Percentiles rank a stretch among this genome's conserved stretches.
phyloP scores from a whole-genome alignment of 345 rosid genomes.

The Mercurialis annua region DNA sequence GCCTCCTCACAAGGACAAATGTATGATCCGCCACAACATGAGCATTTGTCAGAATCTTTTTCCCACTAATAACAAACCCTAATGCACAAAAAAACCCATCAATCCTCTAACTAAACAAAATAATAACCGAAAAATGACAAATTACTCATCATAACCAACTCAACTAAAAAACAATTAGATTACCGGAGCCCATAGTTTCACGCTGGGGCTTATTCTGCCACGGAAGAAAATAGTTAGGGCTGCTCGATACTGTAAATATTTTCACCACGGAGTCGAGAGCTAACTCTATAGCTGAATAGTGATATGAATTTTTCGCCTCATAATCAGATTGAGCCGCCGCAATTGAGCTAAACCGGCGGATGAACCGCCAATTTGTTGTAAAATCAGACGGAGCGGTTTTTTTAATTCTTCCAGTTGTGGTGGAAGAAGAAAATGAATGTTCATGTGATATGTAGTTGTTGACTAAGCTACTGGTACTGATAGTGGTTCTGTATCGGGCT shows the following conservation, averaged over 20 bases:
- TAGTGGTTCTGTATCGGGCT: background rate
- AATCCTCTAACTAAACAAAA: background rate
- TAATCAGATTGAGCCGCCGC: background rate
- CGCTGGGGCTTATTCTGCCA: constrained; percentile 82
- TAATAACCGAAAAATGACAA: no score
- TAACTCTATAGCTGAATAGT: constrained; percentile 36
- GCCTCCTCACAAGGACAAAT: constrained; percentile 79
- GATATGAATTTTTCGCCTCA: constrained; percentile 26
- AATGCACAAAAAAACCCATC: constrained; percentile 8
- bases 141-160: no score
- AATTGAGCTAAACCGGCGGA: background rate
- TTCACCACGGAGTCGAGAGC: constrained; percentile 72
- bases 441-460: no score
- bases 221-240: constrained; percentile 57
- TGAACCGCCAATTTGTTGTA: no score
- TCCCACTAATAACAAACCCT: constrained; percentile 66
- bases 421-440: no score
- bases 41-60: constrained; percentile 73
- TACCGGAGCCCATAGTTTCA: constrained; percentile 75
- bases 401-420: no score
- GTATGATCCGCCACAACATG: constrained; percentile 88
- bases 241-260: constrained; percentile 51
- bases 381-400: no score
- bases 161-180: background rate
- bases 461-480: background rate